phyloP scores from a whole-genome alignment of 768 basidiomycete species.

The Kwoniella newhampshirensis region DNA sequence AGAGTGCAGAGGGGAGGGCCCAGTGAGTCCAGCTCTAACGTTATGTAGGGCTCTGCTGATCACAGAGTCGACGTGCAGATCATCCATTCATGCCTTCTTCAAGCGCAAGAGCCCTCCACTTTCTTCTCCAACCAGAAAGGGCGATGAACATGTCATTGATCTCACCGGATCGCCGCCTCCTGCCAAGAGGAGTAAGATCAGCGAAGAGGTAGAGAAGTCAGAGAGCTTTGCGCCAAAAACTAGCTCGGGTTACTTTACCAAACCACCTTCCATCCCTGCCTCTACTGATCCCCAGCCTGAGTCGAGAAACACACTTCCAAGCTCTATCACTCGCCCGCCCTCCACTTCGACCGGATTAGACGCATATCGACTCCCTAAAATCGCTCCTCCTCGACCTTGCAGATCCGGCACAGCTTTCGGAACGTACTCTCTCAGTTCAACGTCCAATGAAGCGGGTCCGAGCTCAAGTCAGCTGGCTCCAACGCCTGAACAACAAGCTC shows the following conservation, averaged over 20 bases:
- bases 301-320: not conserved
- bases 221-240: conserved; percentile 9
- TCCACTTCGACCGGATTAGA: conserved; percentile 10
- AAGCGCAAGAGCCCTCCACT: conserved; percentile 44
- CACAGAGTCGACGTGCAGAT: not conserved
- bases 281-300: not conserved
- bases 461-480: conserved; percentile 10
- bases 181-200: conserved; percentile 15
- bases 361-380: conserved; percentile 23
- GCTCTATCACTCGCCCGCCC: not conserved
- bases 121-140: conserved; percentile 15
- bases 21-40: conserved; percentile 7
- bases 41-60: not conserved
- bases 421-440: conserved; percentile 15
- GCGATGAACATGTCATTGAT: conserved; percentile 22
- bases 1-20: conserved; percentile 1
- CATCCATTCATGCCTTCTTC: conserved; percentile 40
- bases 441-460: conserved; percentile 7
- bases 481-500: conserved; percentile 25
- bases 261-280: conserved; percentile 10
- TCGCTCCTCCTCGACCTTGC: not conserved
- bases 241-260: conserved; percentile 25
- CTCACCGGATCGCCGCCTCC: conserved; percentile 31
- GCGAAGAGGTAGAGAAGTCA: too few relatives aligned
- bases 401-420: conserved; percentile 39